Conservation (phyloP, 2,329 filamentous ascomycete species). For the Fusarium nurragi region DNA sequence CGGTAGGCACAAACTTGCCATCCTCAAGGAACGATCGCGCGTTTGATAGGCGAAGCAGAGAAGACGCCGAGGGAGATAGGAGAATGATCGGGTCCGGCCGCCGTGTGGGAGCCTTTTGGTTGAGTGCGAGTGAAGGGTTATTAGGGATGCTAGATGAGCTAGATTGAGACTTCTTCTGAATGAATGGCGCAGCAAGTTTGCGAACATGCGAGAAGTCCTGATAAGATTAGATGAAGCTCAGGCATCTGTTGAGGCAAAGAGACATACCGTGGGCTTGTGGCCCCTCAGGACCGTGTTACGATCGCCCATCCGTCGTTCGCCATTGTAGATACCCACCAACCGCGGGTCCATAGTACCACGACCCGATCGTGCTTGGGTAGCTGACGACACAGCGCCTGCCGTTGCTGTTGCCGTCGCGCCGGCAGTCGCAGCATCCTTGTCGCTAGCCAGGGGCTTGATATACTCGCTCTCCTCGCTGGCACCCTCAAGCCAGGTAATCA, state of each 20-base stretch:
- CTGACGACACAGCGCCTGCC: slow-evolving; percentile 54
- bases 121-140: slow-evolving; percentile 61
- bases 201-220: slow-evolving; percentile 95
- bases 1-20: slow-evolving; percentile 81
- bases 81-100: slow-evolving; percentile 90
- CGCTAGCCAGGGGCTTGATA: slow-evolving; percentile 83
- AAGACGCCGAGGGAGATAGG: slow-evolving; percentile 93
- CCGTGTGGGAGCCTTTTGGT: slow-evolving; percentile 61
- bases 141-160: slow-evolving; percentile 50
- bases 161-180: slow-evolving; percentile 66
- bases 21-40: slow-evolving; percentile 92
- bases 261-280: slow-evolving; percentile 83
- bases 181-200: slow-evolving; percentile 82
- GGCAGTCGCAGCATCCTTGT: slow-evolving; percentile 57
- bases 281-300: slow-evolving; percentile 88
- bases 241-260: background rate
- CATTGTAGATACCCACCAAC: slow-evolving; percentile 87
- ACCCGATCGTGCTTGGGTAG: slow-evolving; percentile 61
- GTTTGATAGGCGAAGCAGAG: slow-evolving; percentile 93
- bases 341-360: slow-evolving; percentile 80
- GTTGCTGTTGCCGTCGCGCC: slow-evolving; percentile 52
- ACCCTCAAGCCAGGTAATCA: slow-evolving; percentile 93
- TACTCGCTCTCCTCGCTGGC: slow-evolving; percentile 91
- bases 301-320: slow-evolving; percentile 91
- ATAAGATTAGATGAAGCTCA: slow-evolving; percentile 12